These are phyloP conservation scores for Astrothelium subdiscretum DNA, from an alignment of 495 filamentous ascomycete species.

Conservation along the genomic window DNA sequence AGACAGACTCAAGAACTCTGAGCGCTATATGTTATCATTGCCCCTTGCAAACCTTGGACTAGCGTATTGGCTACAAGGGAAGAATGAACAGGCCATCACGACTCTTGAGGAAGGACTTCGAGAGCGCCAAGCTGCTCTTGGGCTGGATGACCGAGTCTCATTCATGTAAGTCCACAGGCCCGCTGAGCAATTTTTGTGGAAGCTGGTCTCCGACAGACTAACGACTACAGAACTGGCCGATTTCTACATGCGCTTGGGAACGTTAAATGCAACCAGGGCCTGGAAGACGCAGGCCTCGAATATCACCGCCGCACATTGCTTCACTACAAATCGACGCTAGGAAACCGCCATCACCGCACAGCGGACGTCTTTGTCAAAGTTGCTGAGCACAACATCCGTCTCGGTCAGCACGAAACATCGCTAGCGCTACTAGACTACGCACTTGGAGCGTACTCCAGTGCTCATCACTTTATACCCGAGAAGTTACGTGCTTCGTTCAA, in stretches of 20 bases:
- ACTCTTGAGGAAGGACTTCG: background rate
- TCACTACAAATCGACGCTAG: background rate
- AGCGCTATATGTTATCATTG: background rate
- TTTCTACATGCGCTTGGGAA: background rate
- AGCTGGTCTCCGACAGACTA: background rate
- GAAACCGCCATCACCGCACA: background rate
- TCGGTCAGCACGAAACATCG: background rate
- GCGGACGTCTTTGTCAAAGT: background rate
- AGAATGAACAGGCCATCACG: background rate
- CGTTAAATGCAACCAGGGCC: background rate
- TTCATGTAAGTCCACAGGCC: background rate
- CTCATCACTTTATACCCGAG: background rate
- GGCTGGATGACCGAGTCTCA: background rate
- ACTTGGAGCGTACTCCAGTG: background rate
- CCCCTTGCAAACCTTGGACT: background rate
- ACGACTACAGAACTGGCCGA: background rate
- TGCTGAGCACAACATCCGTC: background rate
- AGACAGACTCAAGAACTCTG: constrained; percentile 4
- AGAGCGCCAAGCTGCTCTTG: background rate
- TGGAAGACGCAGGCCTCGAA: background rate
- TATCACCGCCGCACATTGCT: background rate
- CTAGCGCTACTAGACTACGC: background rate
- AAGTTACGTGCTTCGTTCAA: background rate
- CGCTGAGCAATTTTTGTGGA: background rate
- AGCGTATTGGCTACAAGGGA: background rate